Conservation (phyloP, 2,329 filamentous ascomycete genomes). For the Hysterium pulicare region DNA sequence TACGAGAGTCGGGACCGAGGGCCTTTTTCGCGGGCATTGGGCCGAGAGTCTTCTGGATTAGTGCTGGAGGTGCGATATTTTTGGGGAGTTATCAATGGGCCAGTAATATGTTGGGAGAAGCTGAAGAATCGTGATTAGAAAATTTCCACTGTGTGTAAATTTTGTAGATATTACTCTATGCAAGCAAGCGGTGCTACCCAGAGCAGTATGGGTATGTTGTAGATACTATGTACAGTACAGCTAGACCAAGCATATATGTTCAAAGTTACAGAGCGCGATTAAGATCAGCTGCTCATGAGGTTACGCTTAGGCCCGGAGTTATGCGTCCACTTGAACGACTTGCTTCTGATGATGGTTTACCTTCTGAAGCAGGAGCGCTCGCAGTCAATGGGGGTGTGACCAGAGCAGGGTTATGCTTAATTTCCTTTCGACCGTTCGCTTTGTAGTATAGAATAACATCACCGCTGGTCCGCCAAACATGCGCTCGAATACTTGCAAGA, state of each 20-base stretch:
- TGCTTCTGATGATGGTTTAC: constrained; percentile 31
- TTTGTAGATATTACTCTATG: too few species aligned
- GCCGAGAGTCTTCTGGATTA: constrained; percentile 91
- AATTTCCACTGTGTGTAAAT: too few species aligned
- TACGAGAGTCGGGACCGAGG: constrained; percentile 59
- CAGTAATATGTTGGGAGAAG: constrained; percentile 65
- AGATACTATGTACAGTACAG: constrained; percentile 13
- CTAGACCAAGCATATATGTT: too few species aligned
- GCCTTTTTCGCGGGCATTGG: constrained; percentile 75
- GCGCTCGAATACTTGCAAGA: constrained; percentile 84
- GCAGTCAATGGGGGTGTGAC: constrained; percentile 1
- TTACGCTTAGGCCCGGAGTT: too few species aligned
- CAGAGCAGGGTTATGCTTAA: constrained; percentile 27
- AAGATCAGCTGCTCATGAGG: too few species aligned
- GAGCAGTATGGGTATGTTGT: constrained; percentile 9
- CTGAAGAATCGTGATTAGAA: constrained; percentile 14
- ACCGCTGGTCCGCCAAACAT: constrained; percentile 92
- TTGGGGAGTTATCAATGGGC: constrained; percentile 90
- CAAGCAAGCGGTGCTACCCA: too few species aligned
- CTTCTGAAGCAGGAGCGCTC: constrained; percentile 28
- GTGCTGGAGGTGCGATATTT: constrained; percentile 89
- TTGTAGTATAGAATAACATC: constrained; percentile 92
- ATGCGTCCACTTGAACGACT: constrained; percentile 23
- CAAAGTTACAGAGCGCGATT: too few species aligned
- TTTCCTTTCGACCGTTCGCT: constrained; percentile 76